Percentiles rank a stretch among this genome's conserved stretches.
Evolutionary conservation across 1,139 yeast species (phyloP).

Genomic region (Diutina scorzettiae): DNA sequence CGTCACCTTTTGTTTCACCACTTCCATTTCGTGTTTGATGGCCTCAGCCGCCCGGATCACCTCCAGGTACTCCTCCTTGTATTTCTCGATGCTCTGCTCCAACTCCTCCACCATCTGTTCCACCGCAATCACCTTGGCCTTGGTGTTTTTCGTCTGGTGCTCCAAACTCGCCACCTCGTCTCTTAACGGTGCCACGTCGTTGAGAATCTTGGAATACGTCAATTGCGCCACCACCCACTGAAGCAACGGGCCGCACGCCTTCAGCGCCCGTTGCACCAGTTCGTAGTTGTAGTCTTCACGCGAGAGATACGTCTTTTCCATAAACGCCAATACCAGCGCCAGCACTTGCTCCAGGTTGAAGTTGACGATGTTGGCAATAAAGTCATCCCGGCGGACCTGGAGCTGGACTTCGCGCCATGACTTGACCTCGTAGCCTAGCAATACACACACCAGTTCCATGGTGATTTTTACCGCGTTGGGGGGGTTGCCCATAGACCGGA

Average conservation of each 20-base stretch:
- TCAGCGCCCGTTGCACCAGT: constrained; percentile 77
- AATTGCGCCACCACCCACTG: constrained; percentile 90
- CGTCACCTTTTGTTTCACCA: constrained; percentile 47
- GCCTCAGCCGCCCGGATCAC: constrained; percentile 70
- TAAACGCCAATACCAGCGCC: constrained; percentile 35
- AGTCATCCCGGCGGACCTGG: constrained; percentile 76
- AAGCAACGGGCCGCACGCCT: constrained; percentile 87
- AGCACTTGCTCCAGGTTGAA: constrained; percentile 56
- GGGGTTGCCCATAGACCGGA: constrained; percentile 83
- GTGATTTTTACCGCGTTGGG: constrained; percentile 82
- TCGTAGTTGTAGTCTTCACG: constrained; percentile 59
- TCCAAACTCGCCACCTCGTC: constrained; percentile 56
- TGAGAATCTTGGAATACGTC: constrained; percentile 54
- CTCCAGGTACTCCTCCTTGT: constrained; percentile 57
- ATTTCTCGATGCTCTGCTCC: constrained; percentile 53
- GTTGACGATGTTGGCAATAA: constrained; percentile 70
- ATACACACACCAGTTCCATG: constrained; percentile 75
- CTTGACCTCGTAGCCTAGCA: constrained; percentile 59
- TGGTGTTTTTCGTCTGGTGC: constrained; percentile 45
- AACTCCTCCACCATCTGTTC: constrained; percentile 73
- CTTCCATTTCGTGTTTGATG: constrained; percentile 57
- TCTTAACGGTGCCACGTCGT: constrained; percentile 63
- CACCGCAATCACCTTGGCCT: constrained; percentile 61
- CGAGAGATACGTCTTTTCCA: constrained; percentile 51
- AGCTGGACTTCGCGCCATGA: constrained; percentile 80